A percentile compares a stretch with the other conserved stretches of the same genome.
These are phyloP conservation scores for Camellia oleifera DNA, from an alignment of 179 eudicot species.

Conservation along the genomic window DNA sequence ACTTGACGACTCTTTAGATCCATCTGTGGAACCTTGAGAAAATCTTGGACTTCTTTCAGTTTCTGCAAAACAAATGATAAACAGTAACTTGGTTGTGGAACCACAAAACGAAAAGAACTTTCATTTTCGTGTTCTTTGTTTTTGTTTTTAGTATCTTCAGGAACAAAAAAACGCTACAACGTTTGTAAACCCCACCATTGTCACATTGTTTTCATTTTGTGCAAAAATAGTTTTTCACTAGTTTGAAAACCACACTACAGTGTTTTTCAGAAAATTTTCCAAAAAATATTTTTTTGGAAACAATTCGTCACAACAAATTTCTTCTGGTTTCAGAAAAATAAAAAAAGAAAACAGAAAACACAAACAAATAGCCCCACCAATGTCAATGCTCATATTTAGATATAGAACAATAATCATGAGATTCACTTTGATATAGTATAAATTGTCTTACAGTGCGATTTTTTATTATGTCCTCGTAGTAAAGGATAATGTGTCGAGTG, in stretches of 20 bases:
- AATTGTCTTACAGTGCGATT: slow-evolving; percentile 58
- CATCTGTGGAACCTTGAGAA: slow-evolving; percentile 60
- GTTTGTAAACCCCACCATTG: too few relatives aligned
- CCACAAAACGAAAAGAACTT: neutral
- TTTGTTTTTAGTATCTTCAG: too few relatives aligned
- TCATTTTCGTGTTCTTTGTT: too few relatives aligned
- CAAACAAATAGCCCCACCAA: neutral
- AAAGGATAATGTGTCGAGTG: slow-evolving; percentile 67
- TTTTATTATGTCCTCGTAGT: slow-evolving; percentile 71
- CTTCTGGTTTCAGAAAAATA: too few relatives aligned
- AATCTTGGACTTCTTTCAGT: slow-evolving; percentile 72
- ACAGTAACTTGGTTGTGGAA: neutral
- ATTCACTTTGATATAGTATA: neutral
- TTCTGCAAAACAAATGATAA: slow-evolving; percentile 36
- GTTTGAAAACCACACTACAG: too few relatives aligned
- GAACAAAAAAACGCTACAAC: too few relatives aligned
- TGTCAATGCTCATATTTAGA: neutral
- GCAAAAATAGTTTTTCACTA: too few relatives aligned
- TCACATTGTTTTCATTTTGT: too few relatives aligned
- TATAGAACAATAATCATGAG: neutral
- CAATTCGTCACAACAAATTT: too few relatives aligned
- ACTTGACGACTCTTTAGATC: slow-evolving; percentile 76
- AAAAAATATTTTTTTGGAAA: too few relatives aligned
- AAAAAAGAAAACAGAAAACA: too few relatives aligned
- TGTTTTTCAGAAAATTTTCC: too few relatives aligned